These are phyloP conservation scores for Amyloporia xantha DNA, from an alignment of 768 basidiomycete species.

Conservation along the genomic window DNA sequence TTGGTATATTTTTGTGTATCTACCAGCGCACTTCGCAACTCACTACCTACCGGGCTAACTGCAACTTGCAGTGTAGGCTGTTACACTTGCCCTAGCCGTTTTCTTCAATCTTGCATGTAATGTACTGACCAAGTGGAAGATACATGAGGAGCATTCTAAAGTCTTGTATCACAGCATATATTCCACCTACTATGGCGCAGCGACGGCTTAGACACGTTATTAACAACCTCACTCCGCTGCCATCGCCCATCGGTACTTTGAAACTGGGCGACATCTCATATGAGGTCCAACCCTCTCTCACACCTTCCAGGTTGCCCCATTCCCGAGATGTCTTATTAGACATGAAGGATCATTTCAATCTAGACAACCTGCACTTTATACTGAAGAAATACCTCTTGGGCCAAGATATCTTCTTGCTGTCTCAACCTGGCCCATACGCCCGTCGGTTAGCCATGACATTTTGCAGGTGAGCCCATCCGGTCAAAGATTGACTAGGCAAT, in stretches of 20 bases:
- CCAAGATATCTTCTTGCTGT: constrained; percentile 60
- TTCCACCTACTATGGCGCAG: constrained; percentile 20
- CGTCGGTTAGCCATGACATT: constrained; percentile 56
- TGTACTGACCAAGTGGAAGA: too few relatives aligned
- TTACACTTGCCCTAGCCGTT: too few relatives aligned
- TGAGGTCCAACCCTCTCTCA: constrained; percentile 42
- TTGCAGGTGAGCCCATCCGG: constrained; percentile 37
- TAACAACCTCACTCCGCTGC: constrained; percentile 34
- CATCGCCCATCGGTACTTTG: constrained; percentile 43
- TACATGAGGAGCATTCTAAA: too few relatives aligned
- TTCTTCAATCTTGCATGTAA: too few relatives aligned
- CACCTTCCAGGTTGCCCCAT: constrained; percentile 44
- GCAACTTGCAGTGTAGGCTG: too few relatives aligned
- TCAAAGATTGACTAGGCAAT: too few relatives aligned
- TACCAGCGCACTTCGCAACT: too few relatives aligned
- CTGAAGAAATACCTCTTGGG: constrained; percentile 63
- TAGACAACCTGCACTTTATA: constrained; percentile 57
- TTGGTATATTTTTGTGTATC: too few relatives aligned
- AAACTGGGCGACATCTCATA: constrained; percentile 51
- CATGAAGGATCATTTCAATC: constrained; percentile 42
- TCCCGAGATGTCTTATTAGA: constrained; percentile 40
- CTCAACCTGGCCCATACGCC: constrained; percentile 64
- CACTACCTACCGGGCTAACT: too few relatives aligned
- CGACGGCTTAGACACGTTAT: constrained; percentile 44
- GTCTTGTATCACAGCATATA: too few relatives aligned